Conservation (phyloP, 371 early-diverging fungal species). For the Dipsacomyces acuminosporus region DNA sequence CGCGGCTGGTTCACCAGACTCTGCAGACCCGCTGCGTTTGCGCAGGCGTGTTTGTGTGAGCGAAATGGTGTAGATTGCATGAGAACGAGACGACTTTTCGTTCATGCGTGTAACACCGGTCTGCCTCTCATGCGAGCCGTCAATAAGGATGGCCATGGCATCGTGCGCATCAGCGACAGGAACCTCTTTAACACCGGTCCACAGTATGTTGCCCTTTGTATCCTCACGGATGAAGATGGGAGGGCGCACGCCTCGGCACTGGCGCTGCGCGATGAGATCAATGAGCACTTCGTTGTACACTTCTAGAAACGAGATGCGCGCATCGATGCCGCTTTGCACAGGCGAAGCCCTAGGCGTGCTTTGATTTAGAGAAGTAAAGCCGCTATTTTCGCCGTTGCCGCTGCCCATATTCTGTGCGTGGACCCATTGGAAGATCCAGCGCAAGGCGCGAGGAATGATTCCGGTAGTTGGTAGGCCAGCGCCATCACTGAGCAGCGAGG, state of each 20-base stretch:
- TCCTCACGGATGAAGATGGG: conserved; percentile 89
- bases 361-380: no score
- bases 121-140: conserved; percentile 78
- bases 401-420: conserved; percentile 46
- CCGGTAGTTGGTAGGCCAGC: conserved; percentile 51
- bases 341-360: no score
- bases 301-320: conserved; percentile 81
- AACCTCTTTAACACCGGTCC: conserved; percentile 87
- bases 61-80: conserved; percentile 96
- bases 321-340: conserved; percentile 47
- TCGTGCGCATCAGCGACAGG: conserved; percentile 69
- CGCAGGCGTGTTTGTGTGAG: conserved; percentile 65
- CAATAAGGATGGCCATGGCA: conserved; percentile 71
- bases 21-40: conserved; percentile 54
- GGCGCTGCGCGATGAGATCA: conserved; percentile 70
- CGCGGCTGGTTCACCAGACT: conserved; percentile 39
- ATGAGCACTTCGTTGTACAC: conserved; percentile 97
- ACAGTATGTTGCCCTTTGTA: conserved; percentile 79
- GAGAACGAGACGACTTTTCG: conserved; percentile 90
- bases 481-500: conserved; percentile 30
- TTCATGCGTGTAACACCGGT: conserved; percentile 98
- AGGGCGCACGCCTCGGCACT: conserved; percentile 55
- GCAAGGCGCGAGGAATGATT: conserved; percentile 87
- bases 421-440: conserved; percentile 64
- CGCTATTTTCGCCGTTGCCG: conserved; percentile 4